phyloP scores from a whole-genome alignment of 139 green algal genomes.

The Diplosphaera chodatii region DNA sequence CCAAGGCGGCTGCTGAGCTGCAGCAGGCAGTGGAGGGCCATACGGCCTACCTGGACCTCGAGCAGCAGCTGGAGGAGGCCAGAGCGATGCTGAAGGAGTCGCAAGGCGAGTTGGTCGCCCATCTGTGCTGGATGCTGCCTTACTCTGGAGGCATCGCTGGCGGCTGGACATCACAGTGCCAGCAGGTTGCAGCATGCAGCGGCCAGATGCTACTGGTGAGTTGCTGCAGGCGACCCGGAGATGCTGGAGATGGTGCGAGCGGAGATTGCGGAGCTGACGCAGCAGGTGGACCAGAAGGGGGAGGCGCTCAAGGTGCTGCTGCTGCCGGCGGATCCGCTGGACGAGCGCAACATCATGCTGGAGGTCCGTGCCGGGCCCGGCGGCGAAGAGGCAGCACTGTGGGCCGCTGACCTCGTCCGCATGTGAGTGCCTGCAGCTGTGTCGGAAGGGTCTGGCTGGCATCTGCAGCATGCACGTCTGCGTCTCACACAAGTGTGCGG shows the following conservation, averaged over 20 bases:
- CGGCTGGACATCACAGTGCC: too few relatives aligned
- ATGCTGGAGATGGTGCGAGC: conserved; percentile 68
- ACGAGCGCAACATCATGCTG: conserved; percentile 90
- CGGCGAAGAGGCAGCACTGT: conserved; percentile 78
- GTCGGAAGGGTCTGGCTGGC: too few relatives aligned
- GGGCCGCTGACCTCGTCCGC: conserved; percentile 65
- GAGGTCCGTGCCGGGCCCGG: conserved; percentile 80
- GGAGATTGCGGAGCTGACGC: conserved; percentile 56
- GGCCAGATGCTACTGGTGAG: too few relatives aligned
- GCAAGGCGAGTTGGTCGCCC: conserved; percentile 14
- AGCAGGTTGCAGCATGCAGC: too few relatives aligned
- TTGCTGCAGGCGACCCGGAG: conserved; percentile 53
- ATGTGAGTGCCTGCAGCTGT: conserved; percentile 44
- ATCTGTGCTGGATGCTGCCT: too few relatives aligned
- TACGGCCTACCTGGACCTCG: conserved; percentile 39
- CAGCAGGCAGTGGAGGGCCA: conserved; percentile 57
- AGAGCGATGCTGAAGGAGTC: conserved; percentile 58
- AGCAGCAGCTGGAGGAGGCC: conserved; percentile 55
- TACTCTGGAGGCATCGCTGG: too few relatives aligned
- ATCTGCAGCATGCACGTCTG: too few relatives aligned
- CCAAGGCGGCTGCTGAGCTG: conserved; percentile 66
- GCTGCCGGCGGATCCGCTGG: conserved; percentile 85
- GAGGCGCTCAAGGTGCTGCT: conserved; percentile 73
- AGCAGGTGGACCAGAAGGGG: conserved; percentile 36
- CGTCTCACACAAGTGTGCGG: too few relatives aligned